Conservation (phyloP, 2,329 filamentous ascomycete genomes). For the Ceratocystis colombiana region DNA sequence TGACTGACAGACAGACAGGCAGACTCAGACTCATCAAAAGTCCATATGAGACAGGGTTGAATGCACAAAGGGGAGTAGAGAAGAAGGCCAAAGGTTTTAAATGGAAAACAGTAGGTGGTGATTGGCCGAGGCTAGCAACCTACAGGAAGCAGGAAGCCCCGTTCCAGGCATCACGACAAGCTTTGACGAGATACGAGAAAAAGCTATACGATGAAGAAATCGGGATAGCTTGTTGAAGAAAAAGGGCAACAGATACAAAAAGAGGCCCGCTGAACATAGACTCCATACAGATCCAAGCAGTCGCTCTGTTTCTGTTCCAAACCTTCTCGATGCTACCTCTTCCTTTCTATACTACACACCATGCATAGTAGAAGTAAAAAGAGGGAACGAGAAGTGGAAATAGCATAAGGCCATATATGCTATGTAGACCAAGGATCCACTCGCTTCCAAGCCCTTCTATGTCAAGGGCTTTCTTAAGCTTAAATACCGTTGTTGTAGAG, state of each 20-base stretch:
- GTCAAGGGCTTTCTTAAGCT: conserved; percentile 14
- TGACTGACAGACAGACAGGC: too few species aligned
- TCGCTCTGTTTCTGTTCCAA: neutral
- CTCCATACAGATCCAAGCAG: conserved; percentile 6
- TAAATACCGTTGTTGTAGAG: neutral
- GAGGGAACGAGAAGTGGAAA: neutral
- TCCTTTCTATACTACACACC: conserved; percentile 2
- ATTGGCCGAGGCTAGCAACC: conserved; percentile 37
- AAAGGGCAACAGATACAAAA: neutral
- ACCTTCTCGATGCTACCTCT: neutral
- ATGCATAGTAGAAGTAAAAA: neutral
- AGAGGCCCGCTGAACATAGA: conserved; percentile 14
- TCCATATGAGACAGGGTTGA: neutral
- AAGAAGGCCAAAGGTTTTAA: neutral
- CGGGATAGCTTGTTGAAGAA: neutral
- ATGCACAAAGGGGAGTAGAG: neutral
- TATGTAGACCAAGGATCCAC: neutral
- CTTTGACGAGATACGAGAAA: conserved; percentile 7
- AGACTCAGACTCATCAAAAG: too few species aligned
- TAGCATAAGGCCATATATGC: too few species aligned
- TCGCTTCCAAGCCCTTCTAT: conserved; percentile 8
- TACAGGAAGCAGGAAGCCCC: neutral
- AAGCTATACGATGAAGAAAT: conserved; percentile 43
- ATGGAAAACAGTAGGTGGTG: conserved; percentile 16
- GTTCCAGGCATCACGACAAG: neutral